Base-by-base conservation (phyloP, 2,329 filamentous ascomycete species). In the Alternaria metachromatica region DNA sequence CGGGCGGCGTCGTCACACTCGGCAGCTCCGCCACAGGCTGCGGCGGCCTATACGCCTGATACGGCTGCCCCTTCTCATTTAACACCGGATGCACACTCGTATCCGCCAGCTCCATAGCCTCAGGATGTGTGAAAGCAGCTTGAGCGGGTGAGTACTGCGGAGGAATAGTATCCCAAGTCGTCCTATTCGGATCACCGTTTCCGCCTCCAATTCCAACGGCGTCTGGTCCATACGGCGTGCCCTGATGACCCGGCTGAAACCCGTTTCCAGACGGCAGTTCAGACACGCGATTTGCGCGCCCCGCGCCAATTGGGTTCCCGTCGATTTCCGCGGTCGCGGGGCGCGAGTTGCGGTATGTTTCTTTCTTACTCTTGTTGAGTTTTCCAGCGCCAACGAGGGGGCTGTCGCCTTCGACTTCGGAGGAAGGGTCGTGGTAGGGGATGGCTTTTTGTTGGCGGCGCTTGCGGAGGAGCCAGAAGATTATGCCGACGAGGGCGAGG, bases 401-500 rank as follows among this genome's bases (percentile, higher is more conserved):
- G 6, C 65, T 62, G 21, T 64, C 64, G n/a, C 55, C 63, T 23
- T 69, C 69, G 21, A 58, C 41, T 55, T 70, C 69, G 3, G 68
- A 51, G 3, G 68, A 45, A 1, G 68, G 60, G 12, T 70, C 50
- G 6, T 70, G 66, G 60, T 74, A 73, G 7, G 67, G 62, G 13
- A 64, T 60, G 1, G 58, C 25, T 10, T 73, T 70, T 51, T 74
- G 69, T 21, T 74, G 62, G 30, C 65, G 65, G 37, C 72, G 76
- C 65, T 77, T 78, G 60, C 74, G 76, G 37, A 77, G 46, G 30
- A 78, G 69, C 74, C 75, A 80, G 58, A 73, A 25, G 11, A 79
- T 49, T 18, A 79, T 75, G 10, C 69, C 76, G 44, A 74, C 8
- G 5, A 80, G 58, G 6, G 72, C 73, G 30, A 80, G 69, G 8